Conservation (phyloP, 1,284 basidiomycete species). For the Pterula multifida region DNA sequence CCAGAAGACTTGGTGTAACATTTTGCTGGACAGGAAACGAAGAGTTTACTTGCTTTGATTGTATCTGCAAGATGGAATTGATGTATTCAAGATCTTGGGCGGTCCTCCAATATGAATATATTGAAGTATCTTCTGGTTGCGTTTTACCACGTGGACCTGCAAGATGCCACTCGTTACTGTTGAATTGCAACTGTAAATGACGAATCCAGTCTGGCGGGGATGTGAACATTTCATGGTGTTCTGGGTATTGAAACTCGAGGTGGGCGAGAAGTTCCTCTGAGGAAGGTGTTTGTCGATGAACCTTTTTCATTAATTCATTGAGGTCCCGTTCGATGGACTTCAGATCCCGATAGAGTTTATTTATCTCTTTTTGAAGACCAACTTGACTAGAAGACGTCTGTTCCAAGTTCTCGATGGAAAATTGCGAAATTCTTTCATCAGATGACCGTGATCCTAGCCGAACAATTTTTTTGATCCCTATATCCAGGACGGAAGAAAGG, state of each 20-base stretch:
- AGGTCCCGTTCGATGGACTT: slow-evolving; percentile 35
- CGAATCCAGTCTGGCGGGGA: slow-evolving; percentile 32
- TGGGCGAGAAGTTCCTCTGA: slow-evolving; percentile 27
- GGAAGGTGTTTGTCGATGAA: slow-evolving; percentile 24
- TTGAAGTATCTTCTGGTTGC: not conserved
- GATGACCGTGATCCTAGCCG: slow-evolving; percentile 50
- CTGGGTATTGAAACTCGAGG: slow-evolving; percentile 27
- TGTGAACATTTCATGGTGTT: slow-evolving; percentile 26
- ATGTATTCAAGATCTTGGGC: not conserved
- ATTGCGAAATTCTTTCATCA: slow-evolving; percentile 45
- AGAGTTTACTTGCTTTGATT: no score
- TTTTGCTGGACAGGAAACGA: no score
- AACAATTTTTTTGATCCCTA: slow-evolving; percentile 50
- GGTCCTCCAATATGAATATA: not conserved
- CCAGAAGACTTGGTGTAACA: no score
- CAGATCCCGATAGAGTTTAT: slow-evolving; percentile 24
- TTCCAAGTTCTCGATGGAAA: slow-evolving; percentile 46
- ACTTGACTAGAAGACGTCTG: slow-evolving; percentile 25
- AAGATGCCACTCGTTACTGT: not conserved
- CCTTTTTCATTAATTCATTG: slow-evolving; percentile 27
- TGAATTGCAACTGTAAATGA: not conserved
- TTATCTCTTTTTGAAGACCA: slow-evolving; percentile 23
- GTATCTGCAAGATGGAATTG: no score
- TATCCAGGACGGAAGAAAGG: slow-evolving; percentile 47
- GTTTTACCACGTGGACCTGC: not conserved